These are phyloP conservation scores for Colletotrichum limetticola DNA, from an alignment of 2,329 filamentous ascomycete genomes.

Conservation along the genomic window DNA sequence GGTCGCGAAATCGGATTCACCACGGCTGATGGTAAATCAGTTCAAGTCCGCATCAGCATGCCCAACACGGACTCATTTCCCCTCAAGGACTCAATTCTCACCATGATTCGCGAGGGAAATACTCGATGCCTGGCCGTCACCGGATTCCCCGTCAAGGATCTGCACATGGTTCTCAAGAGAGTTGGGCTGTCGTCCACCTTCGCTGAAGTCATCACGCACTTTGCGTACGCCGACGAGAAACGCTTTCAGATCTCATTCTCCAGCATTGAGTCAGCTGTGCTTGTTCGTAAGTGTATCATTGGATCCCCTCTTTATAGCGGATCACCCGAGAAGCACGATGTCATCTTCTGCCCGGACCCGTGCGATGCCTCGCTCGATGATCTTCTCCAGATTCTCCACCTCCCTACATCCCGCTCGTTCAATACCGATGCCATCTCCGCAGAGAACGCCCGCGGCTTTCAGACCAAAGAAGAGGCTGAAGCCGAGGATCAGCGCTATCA, in stretches of 20 bases:
- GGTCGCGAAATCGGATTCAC: conserved; percentile 27
- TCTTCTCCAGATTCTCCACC: conserved; percentile 2
- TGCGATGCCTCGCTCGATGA: conserved; percentile 11
- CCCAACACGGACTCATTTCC: conserved; percentile 26
- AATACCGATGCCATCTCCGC: conserved; percentile 1
- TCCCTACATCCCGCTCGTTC: background rate
- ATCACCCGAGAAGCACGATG: background rate
- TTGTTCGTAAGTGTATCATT: conserved; percentile 15
- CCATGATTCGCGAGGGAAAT: background rate
- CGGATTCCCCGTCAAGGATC: conserved; percentile 19
- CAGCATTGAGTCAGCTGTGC: conserved; percentile 6
- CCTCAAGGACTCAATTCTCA: background rate
- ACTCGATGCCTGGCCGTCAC: conserved; percentile 24
- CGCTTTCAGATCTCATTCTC: conserved; percentile 26
- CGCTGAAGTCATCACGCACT: conserved; percentile 16
- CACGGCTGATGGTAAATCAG: background rate
- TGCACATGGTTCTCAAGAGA: background rate
- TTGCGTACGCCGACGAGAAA: conserved; percentile 13
- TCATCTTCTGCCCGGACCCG: conserved; percentile 10
- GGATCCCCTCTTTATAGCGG: background rate
- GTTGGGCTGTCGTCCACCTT: conserved; percentile 12
- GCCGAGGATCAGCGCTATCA: background rate
- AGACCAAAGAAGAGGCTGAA: conserved; percentile 1
- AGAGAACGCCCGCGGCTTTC: conserved; percentile 2
- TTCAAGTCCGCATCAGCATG: background rate